Evolutionary conservation across 2,329 filamentous ascomycete species (phyloP), one percentile per base, ranked within the genome.

Genomic region (Arthrobotrys musiformis): DNA sequence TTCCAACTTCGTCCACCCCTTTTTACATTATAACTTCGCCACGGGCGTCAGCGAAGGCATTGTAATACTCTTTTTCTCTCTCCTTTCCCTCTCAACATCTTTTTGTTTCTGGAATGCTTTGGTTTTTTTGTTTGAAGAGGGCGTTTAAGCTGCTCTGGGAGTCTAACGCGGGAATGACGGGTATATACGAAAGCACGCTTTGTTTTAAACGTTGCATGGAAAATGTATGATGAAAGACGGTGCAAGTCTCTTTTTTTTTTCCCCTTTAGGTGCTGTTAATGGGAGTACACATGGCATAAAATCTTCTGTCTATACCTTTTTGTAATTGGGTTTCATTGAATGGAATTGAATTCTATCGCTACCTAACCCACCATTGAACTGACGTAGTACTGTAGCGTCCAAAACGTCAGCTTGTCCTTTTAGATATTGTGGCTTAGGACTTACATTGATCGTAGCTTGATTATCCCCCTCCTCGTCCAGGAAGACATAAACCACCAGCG

Each of bases 401-500:
- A 13, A 40, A 8, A 15, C 33, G 15, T 70, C 15, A 70, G 67
- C 22, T 22, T 17, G 8, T 48, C 8, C n/a, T 7, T 17, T 24
- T 22, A 17, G 15, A n/a, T 6, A 28, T n/a, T 8, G 17, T 22
- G 17, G 3, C 9, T 22, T 7, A 4, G 15, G 1, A 70, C 73
- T 67, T 9, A 77, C 73, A 40, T 66, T 77, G 30, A 94, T 91
- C 1, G 90, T 90, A 0, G 87, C 87, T 1, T 84, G 83, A 1
- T 86, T 87, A 81, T 90, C 90, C 72, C 93, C 91, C 63, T 90
- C 89, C 80, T 90, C 88, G 13, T 90, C 87, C 33, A 95, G 86
- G 80, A 93, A 95, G 1, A 95, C 93, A 81, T 95, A 95, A 26
- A 95, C 85, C 44, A 95, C 93, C 78, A 96, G 83, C 1, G 92